phyloP scores from a whole-genome alignment of 306 rosid species.

The Prunus mongolica region DNA sequence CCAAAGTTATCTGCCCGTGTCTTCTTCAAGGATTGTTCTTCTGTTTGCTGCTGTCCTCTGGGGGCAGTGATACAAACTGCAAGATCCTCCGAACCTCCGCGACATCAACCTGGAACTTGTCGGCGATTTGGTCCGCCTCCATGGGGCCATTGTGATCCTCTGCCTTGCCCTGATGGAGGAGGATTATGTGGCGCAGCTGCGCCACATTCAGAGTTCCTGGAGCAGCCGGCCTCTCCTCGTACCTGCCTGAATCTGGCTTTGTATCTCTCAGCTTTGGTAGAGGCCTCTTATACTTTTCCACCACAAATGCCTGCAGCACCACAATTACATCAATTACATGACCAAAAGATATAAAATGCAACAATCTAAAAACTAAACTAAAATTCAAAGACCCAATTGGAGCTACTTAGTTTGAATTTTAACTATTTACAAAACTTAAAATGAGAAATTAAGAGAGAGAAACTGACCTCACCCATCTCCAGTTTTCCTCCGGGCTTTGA shows the following conservation, averaged over 20 bases:
- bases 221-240: constrained; percentile 63
- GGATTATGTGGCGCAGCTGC: constrained; percentile 71
- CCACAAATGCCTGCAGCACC: constrained; percentile 60
- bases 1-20: background rate
- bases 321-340: background rate
- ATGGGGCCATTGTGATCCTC: constrained; percentile 72
- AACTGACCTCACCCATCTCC: constrained; percentile 96
- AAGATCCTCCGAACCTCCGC: constrained; percentile 52
- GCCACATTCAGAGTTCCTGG: constrained; percentile 75
- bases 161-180: constrained; percentile 75
- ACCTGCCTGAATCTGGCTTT: constrained; percentile 51
- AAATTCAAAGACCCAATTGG: too few species aligned
- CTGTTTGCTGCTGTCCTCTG: constrained; percentile 45
- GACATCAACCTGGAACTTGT: constrained; percentile 45
- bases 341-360: too few species aligned
- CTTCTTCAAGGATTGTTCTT: constrained; percentile 23
- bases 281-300: constrained; percentile 63
- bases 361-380: too few species aligned
- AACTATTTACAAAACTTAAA: too few species aligned
- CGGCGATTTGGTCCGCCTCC: constrained; percentile 63
- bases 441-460: too few species aligned
- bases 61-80: constrained; percentile 73
- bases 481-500: constrained; percentile 86
- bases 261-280: constrained; percentile 79
- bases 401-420: too few species aligned